Conservation (phyloP, 257 asterid genomes). For the Plantago ovata region DNA sequence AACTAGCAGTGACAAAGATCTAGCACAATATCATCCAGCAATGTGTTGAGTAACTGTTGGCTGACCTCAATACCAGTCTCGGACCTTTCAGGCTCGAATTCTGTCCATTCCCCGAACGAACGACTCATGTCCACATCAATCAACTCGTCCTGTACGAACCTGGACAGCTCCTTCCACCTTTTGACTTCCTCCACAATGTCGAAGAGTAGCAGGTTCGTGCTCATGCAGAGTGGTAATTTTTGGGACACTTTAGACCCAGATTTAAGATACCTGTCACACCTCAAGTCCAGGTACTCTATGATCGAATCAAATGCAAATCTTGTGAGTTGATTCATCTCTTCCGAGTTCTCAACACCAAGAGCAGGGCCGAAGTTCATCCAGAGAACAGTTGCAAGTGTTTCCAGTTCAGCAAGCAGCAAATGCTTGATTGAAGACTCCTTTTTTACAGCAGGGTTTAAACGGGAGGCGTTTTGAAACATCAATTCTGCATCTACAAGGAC, state of each 20-base stretch:
- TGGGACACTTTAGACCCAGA: background rate
- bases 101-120: constrained; percentile 3
- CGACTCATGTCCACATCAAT: constrained; percentile 3
- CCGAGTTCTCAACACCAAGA: constrained; percentile 28
- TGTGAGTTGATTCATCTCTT: background rate
- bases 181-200: constrained; percentile 5
- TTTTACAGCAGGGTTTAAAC: constrained; percentile 25
- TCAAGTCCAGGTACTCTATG: background rate
- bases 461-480: constrained; percentile 37
- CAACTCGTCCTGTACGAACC: constrained; percentile 3
- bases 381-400: constrained; percentile 57
- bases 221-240: constrained; percentile 1
- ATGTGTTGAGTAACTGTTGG: background rate
- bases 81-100: background rate
- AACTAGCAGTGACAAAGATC: background rate
- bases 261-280: background rate
- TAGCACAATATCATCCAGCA: background rate
- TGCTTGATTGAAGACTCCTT: constrained; percentile 47
- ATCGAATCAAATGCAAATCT: constrained; percentile 3
- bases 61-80: constrained; percentile 8
- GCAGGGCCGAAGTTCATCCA: constrained; percentile 55
- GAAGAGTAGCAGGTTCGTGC: background rate
- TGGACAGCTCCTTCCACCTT: constrained; percentile 1
- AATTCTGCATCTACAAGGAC: constrained; percentile 65
- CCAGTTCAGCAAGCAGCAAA: constrained; percentile 51